Evolutionary conservation across 371 early-diverging fungal genomes (phyloP), one percentile per base, ranked within the genome.

Genomic region (Blakeslea trispora): DNA sequence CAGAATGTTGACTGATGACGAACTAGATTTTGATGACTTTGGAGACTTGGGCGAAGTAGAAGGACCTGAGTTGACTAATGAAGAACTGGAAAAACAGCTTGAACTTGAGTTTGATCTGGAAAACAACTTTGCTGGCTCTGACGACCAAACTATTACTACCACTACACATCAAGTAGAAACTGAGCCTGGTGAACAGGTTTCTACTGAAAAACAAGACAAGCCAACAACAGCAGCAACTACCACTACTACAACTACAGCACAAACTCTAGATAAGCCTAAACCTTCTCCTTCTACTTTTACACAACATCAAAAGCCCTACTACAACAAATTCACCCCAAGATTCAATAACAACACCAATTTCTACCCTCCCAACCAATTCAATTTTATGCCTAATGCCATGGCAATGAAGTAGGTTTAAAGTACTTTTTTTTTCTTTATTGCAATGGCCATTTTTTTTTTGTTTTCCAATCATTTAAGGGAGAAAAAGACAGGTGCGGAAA

Each of bases 371-470:
- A 54, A 23, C 42, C 53, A 23, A 40, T 40, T 10, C 34, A 51
- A 45, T 17, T 42, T 23, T 41, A 55, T 45, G 17, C 39, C 55
- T 10, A 39, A 55, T n/a, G 31, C 34, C 31, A 59, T 59, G 53
- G 35, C 53, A 53, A 53, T 59, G 59, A 59, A 59, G 59, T 59
- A 59, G 53, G 59, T 58, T 51, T 22, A 41, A n/a, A n/a, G n/a
- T 18, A 34, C 52, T 32, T 41, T 47, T 34, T 32, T 47, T 41
- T 40, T 40, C 34, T 34, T 17, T 57, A 22, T 45, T 15, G 18
- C n/a, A n/a, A n/a, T n/a, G n/a, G n/a, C n/a, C n/a, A n/a, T 21
- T 18, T 53, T 34, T 17, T 43, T 31, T 53, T 18, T 48, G 15
- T 32, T 28, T 53, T 19, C 13, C n/a, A n/a, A 21, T 50, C 39